Evolutionary conservation across 805 yeast genomes (phyloP).

Genomic region (Ogataea dorogensis): DNA sequence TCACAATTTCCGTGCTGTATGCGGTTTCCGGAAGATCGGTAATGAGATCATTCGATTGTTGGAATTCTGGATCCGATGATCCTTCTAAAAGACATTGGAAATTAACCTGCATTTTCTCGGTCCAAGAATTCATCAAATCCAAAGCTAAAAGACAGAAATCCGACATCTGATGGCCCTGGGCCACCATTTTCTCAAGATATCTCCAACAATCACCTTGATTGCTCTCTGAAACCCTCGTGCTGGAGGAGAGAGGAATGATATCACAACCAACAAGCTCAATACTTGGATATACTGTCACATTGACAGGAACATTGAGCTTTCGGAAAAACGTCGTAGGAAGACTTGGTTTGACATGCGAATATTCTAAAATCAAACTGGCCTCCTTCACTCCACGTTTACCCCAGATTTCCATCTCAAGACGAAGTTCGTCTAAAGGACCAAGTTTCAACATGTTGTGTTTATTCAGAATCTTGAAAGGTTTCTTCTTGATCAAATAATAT

Average conservation of each 20-base stretch:
- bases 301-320: constrained; percentile 63
- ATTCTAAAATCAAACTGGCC: constrained; percentile 64
- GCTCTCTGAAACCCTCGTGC: constrained; percentile 28
- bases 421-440: constrained; percentile 38
- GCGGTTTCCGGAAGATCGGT: constrained; percentile 16
- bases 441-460: constrained; percentile 43
- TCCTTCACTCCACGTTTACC: constrained; percentile 75
- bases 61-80: constrained; percentile 23
- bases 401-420: constrained; percentile 53
- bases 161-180: constrained; percentile 36
- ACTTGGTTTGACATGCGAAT: constrained; percentile 42
- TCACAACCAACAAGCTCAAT: constrained; percentile 77
- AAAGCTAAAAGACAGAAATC: constrained; percentile 64
- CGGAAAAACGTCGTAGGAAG: constrained; percentile 41
- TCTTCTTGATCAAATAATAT: constrained; percentile 56
- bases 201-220: constrained; percentile 30
- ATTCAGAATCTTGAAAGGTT: constrained; percentile 54
- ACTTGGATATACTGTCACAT: constrained; percentile 68
- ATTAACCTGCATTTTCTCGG: constrained; percentile 44
- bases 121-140: constrained; percentile 84
- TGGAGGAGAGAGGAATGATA: constrained; percentile 53
- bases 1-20: constrained; percentile 16
- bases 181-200: constrained; percentile 33
- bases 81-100: constrained; percentile 27
- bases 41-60: constrained; percentile 23